Conservation (phyloP, 192 early-diverging fungal genomes). For the Coemansia sp. region DNA sequence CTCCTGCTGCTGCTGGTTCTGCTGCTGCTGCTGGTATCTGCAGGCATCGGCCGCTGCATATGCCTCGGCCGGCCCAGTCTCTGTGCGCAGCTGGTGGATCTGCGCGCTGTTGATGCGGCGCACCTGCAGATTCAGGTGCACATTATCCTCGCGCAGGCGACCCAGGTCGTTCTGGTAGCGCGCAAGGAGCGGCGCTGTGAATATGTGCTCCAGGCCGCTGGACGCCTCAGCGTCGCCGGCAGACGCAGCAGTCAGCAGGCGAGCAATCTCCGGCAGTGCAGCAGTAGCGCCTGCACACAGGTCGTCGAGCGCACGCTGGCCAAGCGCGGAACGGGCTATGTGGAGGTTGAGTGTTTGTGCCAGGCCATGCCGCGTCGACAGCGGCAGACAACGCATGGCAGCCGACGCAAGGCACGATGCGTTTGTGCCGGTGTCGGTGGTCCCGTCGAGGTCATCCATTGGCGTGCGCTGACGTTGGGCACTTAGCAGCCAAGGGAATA, state of each 20-base stretch:
- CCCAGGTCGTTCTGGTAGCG: constrained; percentile 29
- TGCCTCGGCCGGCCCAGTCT: constrained; percentile 31
- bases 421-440: not conserved
- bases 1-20: not conserved
- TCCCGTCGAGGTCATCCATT: constrained; percentile 30
- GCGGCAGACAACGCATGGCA: constrained; percentile 17
- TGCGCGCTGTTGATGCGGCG: constrained; percentile 16
- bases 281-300: constrained; percentile 33
- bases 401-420: not conserved
- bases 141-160: constrained; percentile 32
- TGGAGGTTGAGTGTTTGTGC: constrained; percentile 41
- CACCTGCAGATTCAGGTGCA: constrained; percentile 30
- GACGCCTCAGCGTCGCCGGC: constrained; percentile 13
- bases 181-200: constrained; percentile 31
- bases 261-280: constrained; percentile 30
- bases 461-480: constrained; percentile 50
- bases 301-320: constrained; percentile 27
- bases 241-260: constrained; percentile 26
- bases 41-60: constrained; percentile 18
- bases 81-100: constrained; percentile 39
- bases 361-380: constrained; percentile 24
- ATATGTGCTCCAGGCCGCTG: constrained; percentile 19
- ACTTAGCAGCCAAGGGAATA: constrained; percentile 49
- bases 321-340: constrained; percentile 36
- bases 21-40: constrained; percentile 1